Evolutionary conservation across 129 eudicot genomes (phyloP), one percentile per base, ranked within the genome.

Genomic region (Rutidosis leptorrhynchoides): DNA sequence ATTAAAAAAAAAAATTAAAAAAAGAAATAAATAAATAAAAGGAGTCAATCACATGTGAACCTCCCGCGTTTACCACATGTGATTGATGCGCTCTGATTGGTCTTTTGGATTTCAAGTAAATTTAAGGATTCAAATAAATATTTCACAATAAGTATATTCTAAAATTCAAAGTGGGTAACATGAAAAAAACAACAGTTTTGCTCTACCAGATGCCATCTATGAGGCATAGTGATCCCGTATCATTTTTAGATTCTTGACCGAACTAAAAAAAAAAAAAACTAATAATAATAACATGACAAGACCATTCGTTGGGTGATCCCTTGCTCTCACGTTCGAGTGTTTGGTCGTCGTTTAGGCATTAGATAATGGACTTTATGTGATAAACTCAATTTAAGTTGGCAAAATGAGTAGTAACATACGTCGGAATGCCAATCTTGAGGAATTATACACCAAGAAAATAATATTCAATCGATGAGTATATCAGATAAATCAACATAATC

Each of bases 391-490:
- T 35, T 61, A 49, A 28, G 17, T 35, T 33, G 11, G 49, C 22
- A 45, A 14, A 23, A 62, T 23, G 27, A 32, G 37, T 32, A 5
- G 72, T 22, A 67, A 49, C 15, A 21, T 40, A 83, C 97, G 88
- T 87, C 85, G 17, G 89, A 32, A 73, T 92, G 98, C 98, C 98
- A 92, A 64, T 88, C 79, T 40, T 65, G 78, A 79, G 98, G 98
- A 85, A 88, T 80, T 52, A 71, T 64, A 92, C 98, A 58, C 96
- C 96, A 22, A 92, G 81, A 76, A 92, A 85, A 70, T 85, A 92
- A 83, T 92, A 96, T 27, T 80, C 78, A 96, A 92, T 88, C 23
- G 95, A 86, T 56, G 91, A 72, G 96, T 91, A 74, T 12, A 62
- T 58, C 23, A 62, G 19, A 25, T 65, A 63, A n/a, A 33, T 59